Evolutionary conservation across 768 basidiomycete genomes (phyloP).

Genomic region (Mycena galopus): DNA sequence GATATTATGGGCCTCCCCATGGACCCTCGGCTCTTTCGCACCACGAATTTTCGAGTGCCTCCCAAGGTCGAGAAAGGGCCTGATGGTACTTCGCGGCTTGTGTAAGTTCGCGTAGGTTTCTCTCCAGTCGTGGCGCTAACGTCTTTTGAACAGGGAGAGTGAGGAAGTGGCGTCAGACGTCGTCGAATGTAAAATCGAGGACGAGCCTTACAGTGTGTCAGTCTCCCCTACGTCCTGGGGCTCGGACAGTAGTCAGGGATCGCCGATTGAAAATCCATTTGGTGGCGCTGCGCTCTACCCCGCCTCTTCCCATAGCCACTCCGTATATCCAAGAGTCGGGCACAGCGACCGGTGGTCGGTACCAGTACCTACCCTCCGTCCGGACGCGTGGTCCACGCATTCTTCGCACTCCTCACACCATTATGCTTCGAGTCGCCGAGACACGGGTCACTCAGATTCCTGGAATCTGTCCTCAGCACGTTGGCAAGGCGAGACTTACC

Average conservation of each 20-base stretch:
- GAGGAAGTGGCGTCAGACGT: constrained; percentile 56
- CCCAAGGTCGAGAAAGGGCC: constrained; percentile 82
- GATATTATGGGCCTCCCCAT: constrained; percentile 83
- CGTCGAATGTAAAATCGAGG: constrained; percentile 64
- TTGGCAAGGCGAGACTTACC: constrained; percentile 55
- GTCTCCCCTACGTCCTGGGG: constrained; percentile 47
- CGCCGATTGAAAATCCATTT: constrained; percentile 54
- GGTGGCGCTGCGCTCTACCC: constrained; percentile 47
- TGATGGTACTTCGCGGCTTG: constrained; percentile 75
- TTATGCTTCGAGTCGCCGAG: constrained; percentile 18
- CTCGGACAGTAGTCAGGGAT: constrained; percentile 45
- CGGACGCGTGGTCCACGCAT: constrained; percentile 22
- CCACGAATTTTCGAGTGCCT: constrained; percentile 87
- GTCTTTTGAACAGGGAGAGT: constrained; percentile 50
- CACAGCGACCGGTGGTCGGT: constrained; percentile 32
- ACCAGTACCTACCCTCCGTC: constrained; percentile 20
- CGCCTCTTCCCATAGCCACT: constrained; percentile 37
- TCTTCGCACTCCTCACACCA: constrained; percentile 21
- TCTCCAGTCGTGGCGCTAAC: constrained; percentile 3
- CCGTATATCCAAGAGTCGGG: constrained; percentile 19
- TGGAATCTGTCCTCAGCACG: constrained; percentile 40
- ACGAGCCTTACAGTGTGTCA: constrained; percentile 56
- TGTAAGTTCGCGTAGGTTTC: constrained; percentile 57
- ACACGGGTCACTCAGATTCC: constrained; percentile 12
- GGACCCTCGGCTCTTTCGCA: constrained; percentile 81